Evolutionary conservation across 371 early-diverging fungal genomes (phyloP).

Genomic region (Amoeboaphelidium protococcarum): DNA sequence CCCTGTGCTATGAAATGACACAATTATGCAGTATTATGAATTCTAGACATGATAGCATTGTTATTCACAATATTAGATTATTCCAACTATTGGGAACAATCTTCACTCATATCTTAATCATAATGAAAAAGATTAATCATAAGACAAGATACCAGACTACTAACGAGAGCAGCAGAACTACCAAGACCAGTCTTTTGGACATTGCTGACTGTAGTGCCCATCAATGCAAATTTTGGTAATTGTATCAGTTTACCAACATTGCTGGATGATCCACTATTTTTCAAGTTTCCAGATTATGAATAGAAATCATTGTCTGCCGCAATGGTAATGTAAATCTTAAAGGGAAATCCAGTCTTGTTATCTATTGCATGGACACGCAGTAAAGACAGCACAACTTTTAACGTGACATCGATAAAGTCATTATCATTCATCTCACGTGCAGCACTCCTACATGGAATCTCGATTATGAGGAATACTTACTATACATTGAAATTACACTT

Average conservation of each 20-base stretch:
- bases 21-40: conserved; percentile 64
- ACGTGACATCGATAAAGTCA: too few species aligned
- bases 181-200: conserved; percentile 90
- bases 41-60: conserved; percentile 5
- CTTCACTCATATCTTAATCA: not conserved
- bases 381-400: too few species aligned
- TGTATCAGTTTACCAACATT: conserved; percentile 24
- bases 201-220: conserved; percentile 29
- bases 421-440: too few species aligned
- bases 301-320: too few species aligned
- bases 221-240: conserved; percentile 36
- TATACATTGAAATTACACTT: too few species aligned
- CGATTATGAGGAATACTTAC: too few species aligned
- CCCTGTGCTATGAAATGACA: conserved; percentile 90
- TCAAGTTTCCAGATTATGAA: too few species aligned
- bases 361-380: too few species aligned
- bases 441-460: too few species aligned
- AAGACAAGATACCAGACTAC: conserved; percentile 54
- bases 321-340: too few species aligned
- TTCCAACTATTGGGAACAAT: not conserved
- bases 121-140: conserved; percentile 20
- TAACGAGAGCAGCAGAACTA: conserved; percentile 72
- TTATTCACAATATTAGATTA: not conserved
- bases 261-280: conserved; percentile 16
- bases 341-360: too few species aligned